Base-by-base conservation (phyloP, 352 stramenopile genomes). In the Phytophthora europaea region DNA sequence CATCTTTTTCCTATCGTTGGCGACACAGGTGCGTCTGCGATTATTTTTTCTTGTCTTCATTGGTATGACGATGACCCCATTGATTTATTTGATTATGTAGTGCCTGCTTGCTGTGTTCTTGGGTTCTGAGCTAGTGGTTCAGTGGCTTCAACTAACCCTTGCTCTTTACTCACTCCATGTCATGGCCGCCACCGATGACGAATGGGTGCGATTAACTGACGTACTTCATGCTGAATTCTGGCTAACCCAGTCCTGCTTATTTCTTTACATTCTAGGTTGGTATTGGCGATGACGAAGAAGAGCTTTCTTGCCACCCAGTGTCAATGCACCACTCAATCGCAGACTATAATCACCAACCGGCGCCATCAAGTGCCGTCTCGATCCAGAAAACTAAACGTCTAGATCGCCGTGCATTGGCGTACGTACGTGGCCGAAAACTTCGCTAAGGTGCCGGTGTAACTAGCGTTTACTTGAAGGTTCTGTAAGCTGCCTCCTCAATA, bases 91-190 rank as follows among this genome's bases (percentile, higher is more conserved):
- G 45, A 15, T 28, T 55, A 40, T 70, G 18, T 54, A 96, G 84
- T 94, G 87, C 33, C 58, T 96, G 5, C 90, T 91, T 43, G 87
- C 88, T 10, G 87, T 96, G 8, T 96, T 94, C 71, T 65, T 96
- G 2, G 90, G 90, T 7, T 93, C 90, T 1, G 87, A 95, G 60
- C 72, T 95, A 26, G 61, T 96, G 12, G 88, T 97, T 13, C 90
- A 97, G 65, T 97, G 90, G 90, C 80, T 94, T 23, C 90, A 97
- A 34, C 78, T 95, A 55, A 82, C 88, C 1, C 51, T 97, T 16
- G 90, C 90, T n/a, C 81, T 97, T 2, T 95, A 95, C 66, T 95
- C 90, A 7, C 61, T 97, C 15, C 85, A 97, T 62, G 73, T 85
- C 51, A 94, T 95, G 86, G 84, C 89, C 12, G 73, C 79, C 12